phyloP scores from a whole-genome alignment of 257 asterid genomes.

The Capsicum rhomboideum region DNA sequence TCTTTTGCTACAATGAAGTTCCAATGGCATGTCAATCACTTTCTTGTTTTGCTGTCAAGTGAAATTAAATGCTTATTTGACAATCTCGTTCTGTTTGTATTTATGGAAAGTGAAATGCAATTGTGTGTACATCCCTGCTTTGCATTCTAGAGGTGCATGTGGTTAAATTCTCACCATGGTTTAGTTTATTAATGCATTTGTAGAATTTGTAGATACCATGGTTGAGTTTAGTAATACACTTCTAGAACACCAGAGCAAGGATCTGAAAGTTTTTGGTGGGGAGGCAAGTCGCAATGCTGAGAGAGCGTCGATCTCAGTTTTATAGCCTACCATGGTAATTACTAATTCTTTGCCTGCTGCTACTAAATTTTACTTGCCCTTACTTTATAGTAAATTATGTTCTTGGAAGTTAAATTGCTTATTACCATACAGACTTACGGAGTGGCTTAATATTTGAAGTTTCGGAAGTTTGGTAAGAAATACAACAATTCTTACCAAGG shows the following conservation, averaged over 20 bases:
- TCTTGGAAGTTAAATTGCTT: too few relatives aligned
- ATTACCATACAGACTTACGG: too few relatives aligned
- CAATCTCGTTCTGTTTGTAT: background rate
- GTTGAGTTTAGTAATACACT: slow-evolving; percentile 81
- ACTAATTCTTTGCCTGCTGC: background rate
- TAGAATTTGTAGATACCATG: too few relatives aligned
- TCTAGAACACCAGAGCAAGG: slow-evolving; percentile 84
- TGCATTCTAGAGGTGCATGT: background rate
- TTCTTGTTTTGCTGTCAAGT: background rate
- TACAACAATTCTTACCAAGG: background rate
- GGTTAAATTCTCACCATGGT: background rate
- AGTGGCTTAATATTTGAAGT: too few relatives aligned
- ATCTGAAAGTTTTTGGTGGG: slow-evolving; percentile 70
- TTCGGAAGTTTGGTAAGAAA: too few relatives aligned
- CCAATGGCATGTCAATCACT: background rate
- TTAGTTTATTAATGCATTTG: too few relatives aligned
- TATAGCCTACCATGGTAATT: slow-evolving; percentile 88
- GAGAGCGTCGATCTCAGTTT: slow-evolving; percentile 80
- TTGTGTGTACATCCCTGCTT: background rate
- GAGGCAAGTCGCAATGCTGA: slow-evolving; percentile 80
- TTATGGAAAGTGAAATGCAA: background rate
- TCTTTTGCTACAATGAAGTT: background rate
- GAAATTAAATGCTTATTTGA: background rate
- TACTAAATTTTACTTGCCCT: background rate
- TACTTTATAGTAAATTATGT: background rate